Evolutionary conservation across 352 stramenopile species (phyloP).

Genomic region (Phytopythium montanum): DNA sequence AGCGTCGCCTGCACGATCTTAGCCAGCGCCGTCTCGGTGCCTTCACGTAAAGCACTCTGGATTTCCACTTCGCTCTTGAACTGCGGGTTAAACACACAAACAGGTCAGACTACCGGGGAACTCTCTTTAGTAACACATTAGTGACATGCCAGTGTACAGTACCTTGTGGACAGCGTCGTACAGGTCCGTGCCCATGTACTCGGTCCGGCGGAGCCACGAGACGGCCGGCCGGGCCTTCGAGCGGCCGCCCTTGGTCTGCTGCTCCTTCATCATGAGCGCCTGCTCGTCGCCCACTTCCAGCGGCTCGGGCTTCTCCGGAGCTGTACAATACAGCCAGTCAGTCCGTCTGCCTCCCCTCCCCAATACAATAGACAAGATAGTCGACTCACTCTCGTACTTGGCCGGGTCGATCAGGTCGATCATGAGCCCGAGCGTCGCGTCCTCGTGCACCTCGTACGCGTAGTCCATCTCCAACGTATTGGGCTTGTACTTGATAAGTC

Average conservation of each 20-base stretch:
- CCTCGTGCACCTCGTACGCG: conserved; percentile 82
- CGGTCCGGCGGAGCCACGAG: conserved; percentile 76
- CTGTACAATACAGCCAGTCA: conserved; percentile 20
- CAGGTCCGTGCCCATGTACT: conserved; percentile 86
- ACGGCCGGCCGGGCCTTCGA: conserved; percentile 68
- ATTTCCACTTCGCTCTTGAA: conserved; percentile 88
- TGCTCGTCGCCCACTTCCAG: conserved; percentile 74
- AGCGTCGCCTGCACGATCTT: conserved; percentile 68
- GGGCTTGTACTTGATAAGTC: conserved; percentile 86
- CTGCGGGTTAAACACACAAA: conserved; percentile 3
- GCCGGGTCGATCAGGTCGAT: conserved; percentile 85
- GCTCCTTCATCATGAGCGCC: conserved; percentile 79
- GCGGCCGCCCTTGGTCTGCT: conserved; percentile 39
- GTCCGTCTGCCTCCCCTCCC: too few relatives aligned
- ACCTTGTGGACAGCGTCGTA: conserved; percentile 82
- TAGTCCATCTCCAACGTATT: conserved; percentile 85
- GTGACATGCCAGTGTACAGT: neutral
- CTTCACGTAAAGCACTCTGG: conserved; percentile 75
- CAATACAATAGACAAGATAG: too few relatives aligned
- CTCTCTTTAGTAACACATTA: neutral
- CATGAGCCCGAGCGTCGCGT: conserved; percentile 67
- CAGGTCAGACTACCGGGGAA: neutral
- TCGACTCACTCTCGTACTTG: conserved; percentile 69
- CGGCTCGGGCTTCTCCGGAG: conserved; percentile 36
- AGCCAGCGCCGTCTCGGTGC: conserved; percentile 73